Evolutionary conservation across 1,139 yeast species (phyloP), one percentile per base, ranked within the genome.

Genomic region (Taiozyma sp.): DNA sequence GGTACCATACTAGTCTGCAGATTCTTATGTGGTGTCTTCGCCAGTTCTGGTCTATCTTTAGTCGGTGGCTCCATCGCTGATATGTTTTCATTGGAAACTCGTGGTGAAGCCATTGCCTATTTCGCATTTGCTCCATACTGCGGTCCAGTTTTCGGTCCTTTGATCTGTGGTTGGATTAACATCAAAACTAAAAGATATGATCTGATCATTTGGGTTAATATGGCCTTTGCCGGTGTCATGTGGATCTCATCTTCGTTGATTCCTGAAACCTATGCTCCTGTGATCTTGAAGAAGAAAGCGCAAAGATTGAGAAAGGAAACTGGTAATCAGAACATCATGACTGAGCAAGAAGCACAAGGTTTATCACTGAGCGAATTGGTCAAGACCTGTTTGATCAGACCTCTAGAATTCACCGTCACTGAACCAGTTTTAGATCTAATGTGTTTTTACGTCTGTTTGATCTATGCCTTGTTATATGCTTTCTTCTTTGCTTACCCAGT

Each of bases 21-120:
- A 53, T 90, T 91, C 70, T 71, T 91, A 36, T 86, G 93, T 66
- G 97, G 97, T 60, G 92, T 90, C 34, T 89, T 85, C 69, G 76
- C 96, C 1, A 78, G 93, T 44, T 87, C 96, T 14, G 96, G 95
- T 32, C 76, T 91, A 50, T 84, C 93, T 48, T 77, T 88, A 51
- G 96, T 90, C 50, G 96, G 96, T 65, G 97, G 96, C 47, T 85
- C 96, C 44, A 80, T 91, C 56, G 95, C 95, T 48, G 97, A 91
- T 70, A 79, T 91, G 73, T 82, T 83, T 75, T 87, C 87, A 51
- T 77, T 81, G 45, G 87, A 83, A 60, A 81, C 91, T 2, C 79
- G 97, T 72, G 96, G 96, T 59, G 79, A 84, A 63, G 96, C 96
- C 36, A 90, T 90, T 70, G 96, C 96, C 0, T 85, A 86, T 62